Percentiles rank a stretch among this genome's conserved stretches.
Conservation (phyloP, 306 rosid genomes). For the apple (Malus domestica) region DNA sequence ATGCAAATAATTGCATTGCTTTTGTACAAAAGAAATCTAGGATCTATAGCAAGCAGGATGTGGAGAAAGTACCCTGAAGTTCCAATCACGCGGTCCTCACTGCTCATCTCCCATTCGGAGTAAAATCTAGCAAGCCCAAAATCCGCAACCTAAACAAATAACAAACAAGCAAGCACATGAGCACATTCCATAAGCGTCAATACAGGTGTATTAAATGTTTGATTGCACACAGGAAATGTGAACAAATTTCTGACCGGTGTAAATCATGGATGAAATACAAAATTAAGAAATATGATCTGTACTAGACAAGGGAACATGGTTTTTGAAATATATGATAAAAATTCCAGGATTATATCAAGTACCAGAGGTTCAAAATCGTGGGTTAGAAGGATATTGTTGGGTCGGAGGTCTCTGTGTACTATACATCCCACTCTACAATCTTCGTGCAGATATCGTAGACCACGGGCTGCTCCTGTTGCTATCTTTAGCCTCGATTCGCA, state of each 20-base stretch:
- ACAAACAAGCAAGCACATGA: conserved; percentile 2
- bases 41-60: neutral
- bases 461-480: conserved; percentile 79
- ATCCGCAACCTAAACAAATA: conserved; percentile 62
- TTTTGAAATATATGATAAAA: neutral
- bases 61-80: conserved; percentile 55
- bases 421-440: conserved; percentile 96
- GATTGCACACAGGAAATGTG: neutral
- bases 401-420: conserved; percentile 85
- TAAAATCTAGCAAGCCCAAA: conserved; percentile 95
- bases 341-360: neutral
- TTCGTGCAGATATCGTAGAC: conserved; percentile 90
- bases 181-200: neutral
- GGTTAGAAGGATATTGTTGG: conserved; percentile 82
- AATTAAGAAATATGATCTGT: neutral
- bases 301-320: neutral
- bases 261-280: neutral
- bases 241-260: neutral
- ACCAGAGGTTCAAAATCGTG: conserved; percentile 94
- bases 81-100: conserved; percentile 56
- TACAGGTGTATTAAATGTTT: neutral
- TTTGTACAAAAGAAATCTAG: neutral
- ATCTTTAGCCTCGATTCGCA: conserved; percentile 77
- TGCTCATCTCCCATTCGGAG: conserved; percentile 59
- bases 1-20: neutral